Evolutionary conservation across 495 filamentous ascomycete genomes (phyloP).

Genomic region (Filosporella fistucella): DNA sequence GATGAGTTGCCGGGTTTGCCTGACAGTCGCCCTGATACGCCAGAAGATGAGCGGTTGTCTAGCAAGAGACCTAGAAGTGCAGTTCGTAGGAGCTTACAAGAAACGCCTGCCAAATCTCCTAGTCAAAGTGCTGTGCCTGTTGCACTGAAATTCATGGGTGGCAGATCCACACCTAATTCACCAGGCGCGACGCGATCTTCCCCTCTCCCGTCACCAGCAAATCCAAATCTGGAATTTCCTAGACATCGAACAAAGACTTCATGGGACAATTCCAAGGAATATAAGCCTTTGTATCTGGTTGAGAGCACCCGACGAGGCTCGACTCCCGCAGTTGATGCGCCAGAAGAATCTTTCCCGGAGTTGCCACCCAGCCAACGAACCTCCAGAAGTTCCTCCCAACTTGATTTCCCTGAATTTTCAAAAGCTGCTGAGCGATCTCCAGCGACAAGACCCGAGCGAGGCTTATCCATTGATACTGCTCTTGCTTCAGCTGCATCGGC

Average conservation of each 20-base stretch:
- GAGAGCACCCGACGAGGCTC: conserved; percentile 31
- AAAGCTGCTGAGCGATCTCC: too few species aligned
- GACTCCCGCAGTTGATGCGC: conserved; percentile 2
- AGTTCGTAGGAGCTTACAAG: conserved; percentile 16
- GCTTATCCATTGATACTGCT: conserved; percentile 28
- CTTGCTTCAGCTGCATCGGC: conserved; percentile 11
- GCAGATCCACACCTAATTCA: conserved; percentile 38
- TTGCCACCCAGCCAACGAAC: conserved; percentile 31
- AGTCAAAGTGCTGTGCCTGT: conserved; percentile 47
- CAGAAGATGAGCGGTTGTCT: conserved; percentile 24
- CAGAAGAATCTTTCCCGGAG: conserved; percentile 19
- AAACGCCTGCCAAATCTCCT: conserved; percentile 30
- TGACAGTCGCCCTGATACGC: conserved; percentile 45
- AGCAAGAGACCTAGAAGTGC: conserved; percentile 9
- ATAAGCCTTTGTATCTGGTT: conserved; percentile 44
- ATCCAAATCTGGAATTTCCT: conserved; percentile 20
- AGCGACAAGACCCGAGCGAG: conserved; percentile 14
- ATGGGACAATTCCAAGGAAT: conserved; percentile 44
- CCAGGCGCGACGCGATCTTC: conserved; percentile 32
- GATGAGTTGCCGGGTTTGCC: conserved; percentile 41
- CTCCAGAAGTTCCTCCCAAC: conserved; percentile 26
- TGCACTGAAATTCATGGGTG: conserved; percentile 33
- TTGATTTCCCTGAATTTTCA: conserved; percentile 12
- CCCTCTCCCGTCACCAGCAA: conserved; percentile 33
- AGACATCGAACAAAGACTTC: conserved; percentile 34